Evolutionary conservation across 2,329 filamentous ascomycete species (phyloP), one percentile per base, ranked within the genome.

Genomic region (Cladosporium oxysporum): DNA sequence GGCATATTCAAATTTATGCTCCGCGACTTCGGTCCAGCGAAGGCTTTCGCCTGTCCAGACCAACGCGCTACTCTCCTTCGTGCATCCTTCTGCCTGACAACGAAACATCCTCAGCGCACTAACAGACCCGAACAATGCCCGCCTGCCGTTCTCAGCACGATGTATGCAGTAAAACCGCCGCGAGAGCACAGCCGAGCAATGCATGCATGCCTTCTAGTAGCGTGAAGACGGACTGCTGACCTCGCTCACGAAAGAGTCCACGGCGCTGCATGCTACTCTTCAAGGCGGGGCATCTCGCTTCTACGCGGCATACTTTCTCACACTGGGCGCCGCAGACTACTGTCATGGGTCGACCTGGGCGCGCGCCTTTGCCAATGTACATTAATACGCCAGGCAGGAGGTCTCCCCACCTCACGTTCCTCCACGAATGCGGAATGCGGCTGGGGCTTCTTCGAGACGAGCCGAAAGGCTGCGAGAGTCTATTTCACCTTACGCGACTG

Each of bases 31-130:
- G 18, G 6, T n/a, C 3, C 12, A 28, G 26, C 50, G n/a, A 58
- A 26, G 10, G 33, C n/a, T 58, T 31, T 23, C 31, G n/a, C 33
- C 23, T 12, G 49, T 29, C n/a, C 23, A 41, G 55, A 41, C 55
- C 55, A 53, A 29, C 12, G 23, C 55, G 21, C 55, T 41, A 58
- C 55, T 33, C 18, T 16, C 33, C 33, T 23, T 58, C 55, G 33
- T 23, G 55, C 55, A 41, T 58, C 55, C 55, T 58, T 28, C 31
- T 21, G 21, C 55, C 55, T 37, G 16, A 41, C 55, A 41, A 41
- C 52, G 28, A 31, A 29, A 55, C 28, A 31, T 16, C 55, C 11
- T 41, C 52, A 31, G 18, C 52, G 31, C 28, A 31, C 52, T 31
- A 29, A 23, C 29, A 21, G n/a, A 11, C 26, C 52, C 29, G 52